Conservation (phyloP, 2,329 filamentous ascomycete species). For the Penicillium hordei region DNA sequence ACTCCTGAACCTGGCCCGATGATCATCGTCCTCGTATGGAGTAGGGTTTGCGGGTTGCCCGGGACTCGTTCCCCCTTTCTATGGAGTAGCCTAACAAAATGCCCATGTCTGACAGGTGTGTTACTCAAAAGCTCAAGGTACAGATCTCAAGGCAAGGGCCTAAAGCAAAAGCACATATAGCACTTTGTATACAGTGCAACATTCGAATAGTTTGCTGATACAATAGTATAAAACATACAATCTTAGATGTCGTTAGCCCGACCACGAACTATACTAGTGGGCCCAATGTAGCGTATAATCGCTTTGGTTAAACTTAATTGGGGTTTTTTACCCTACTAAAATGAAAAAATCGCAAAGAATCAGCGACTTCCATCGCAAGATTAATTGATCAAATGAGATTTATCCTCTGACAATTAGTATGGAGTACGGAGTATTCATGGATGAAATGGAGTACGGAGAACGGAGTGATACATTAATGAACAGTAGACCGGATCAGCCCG, state of each 20-base stretch:
- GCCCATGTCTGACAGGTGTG: neutral
- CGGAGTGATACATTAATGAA: neutral
- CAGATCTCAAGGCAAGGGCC: neutral
- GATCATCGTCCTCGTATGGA: slow-evolving; percentile 6
- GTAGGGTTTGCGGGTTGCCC: neutral
- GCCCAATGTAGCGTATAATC: slow-evolving; percentile 6
- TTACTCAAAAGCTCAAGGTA: neutral
- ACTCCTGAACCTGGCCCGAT: slow-evolving; percentile 7
- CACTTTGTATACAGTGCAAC: neutral
- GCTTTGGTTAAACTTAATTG: neutral
- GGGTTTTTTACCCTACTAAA: neutral
- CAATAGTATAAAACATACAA: neutral
- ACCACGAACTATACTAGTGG: slow-evolving; percentile 19
- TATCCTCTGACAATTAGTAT: neutral
- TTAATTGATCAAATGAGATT: neutral
- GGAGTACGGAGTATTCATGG: neutral
- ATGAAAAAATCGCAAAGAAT: neutral
- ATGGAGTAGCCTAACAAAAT: neutral
- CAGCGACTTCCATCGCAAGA: neutral
- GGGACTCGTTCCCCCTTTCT: neutral
- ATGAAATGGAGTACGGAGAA: neutral
- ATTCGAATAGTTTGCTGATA: neutral
- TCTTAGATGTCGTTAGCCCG: slow-evolving; percentile 18
- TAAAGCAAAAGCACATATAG: neutral
- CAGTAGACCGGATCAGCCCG: slow-evolving; percentile 2